A percentile compares a stretch with the other conserved stretches of the same genome.
These are phyloP conservation scores for Medicago ruthenica DNA, from an alignment of 306 rosid species.

Conservation along the genomic window DNA sequence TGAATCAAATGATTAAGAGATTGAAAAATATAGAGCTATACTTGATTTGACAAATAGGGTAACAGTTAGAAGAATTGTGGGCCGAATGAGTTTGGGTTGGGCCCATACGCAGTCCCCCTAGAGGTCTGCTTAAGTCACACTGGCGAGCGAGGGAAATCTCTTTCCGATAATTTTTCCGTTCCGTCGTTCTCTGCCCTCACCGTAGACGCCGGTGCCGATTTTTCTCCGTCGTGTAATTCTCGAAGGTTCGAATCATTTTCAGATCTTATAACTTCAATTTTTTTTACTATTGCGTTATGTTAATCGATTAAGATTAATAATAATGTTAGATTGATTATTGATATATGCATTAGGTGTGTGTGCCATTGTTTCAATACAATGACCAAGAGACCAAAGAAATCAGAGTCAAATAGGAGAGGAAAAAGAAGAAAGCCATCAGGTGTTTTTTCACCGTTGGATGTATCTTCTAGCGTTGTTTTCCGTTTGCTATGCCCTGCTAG, in stretches of 20 bases:
- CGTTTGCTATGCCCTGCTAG: conserved; percentile 71
- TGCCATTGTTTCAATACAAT: conserved; percentile 51
- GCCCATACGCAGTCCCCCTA: neutral
- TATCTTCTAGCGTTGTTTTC: conserved; percentile 51
- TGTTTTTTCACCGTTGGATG: conserved; percentile 43
- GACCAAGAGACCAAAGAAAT: conserved; percentile 71
- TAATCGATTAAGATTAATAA: neutral
- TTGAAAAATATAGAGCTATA: no score
- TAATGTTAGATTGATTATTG: conserved; percentile 28
- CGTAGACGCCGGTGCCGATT: conserved; percentile 25
- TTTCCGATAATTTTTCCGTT: neutral
- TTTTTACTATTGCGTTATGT: neutral
- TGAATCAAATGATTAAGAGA: no score
- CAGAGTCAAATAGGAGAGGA: conserved; percentile 62
- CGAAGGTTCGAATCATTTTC: neutral
- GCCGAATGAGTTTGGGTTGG: neutral
- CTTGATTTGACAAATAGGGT: no score
- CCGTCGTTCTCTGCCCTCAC: conserved; percentile 35
- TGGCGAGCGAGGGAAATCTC: conserved; percentile 4
- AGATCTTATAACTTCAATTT: neutral
- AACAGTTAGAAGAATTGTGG: no score
- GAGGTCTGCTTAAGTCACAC: conserved; percentile 38
- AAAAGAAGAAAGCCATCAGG: conserved; percentile 65
- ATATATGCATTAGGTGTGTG: conserved; percentile 32
- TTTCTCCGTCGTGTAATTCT: conserved; percentile 8